Conservation (phyloP, 352 stramenopile species). For the Thalassiosira pacifica region DNA sequence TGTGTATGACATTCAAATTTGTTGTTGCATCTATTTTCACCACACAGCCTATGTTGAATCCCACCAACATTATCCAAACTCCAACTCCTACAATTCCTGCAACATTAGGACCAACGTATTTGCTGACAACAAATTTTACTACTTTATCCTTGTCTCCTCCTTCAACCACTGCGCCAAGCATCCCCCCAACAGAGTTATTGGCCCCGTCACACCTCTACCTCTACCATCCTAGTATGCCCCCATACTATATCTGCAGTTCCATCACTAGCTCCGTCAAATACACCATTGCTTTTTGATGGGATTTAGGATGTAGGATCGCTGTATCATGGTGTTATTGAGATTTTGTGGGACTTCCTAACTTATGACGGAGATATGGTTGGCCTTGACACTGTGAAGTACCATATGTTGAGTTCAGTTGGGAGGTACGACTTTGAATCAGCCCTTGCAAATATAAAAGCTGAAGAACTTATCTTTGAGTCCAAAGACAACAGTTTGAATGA, state of each 20-base stretch:
- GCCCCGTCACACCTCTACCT: background rate
- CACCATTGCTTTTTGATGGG: slow-evolving; percentile 31
- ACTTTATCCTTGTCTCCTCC: background rate
- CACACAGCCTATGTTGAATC: background rate
- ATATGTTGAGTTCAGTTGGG: slow-evolving; percentile 26
- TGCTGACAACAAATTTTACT: background rate
- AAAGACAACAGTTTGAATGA: slow-evolving; percentile 3
- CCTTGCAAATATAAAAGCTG: slow-evolving; percentile 14
- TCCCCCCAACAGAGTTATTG: background rate
- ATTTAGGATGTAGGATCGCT: slow-evolving; percentile 35
- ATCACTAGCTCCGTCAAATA: slow-evolving; percentile 10
- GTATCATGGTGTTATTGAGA: slow-evolving; percentile 23
- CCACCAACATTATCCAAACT: background rate
- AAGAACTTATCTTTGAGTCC: slow-evolving; percentile 28
- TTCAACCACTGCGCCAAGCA: background rate
- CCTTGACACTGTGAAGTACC: slow-evolving; percentile 25
- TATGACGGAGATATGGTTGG: slow-evolving; percentile 17
- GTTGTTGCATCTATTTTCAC: background rate
- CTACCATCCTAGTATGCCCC: background rate
- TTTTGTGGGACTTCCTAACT: slow-evolving; percentile 31
- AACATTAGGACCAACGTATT: background rate
- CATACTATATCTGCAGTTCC: slow-evolving; percentile 4
- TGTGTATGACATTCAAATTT: background rate
- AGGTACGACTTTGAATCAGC: slow-evolving; percentile 28
- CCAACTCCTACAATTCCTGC: background rate